These are phyloP conservation scores for Backusella westeae DNA, from an alignment of 192 early-diverging fungal genomes.

Conservation along the genomic window DNA sequence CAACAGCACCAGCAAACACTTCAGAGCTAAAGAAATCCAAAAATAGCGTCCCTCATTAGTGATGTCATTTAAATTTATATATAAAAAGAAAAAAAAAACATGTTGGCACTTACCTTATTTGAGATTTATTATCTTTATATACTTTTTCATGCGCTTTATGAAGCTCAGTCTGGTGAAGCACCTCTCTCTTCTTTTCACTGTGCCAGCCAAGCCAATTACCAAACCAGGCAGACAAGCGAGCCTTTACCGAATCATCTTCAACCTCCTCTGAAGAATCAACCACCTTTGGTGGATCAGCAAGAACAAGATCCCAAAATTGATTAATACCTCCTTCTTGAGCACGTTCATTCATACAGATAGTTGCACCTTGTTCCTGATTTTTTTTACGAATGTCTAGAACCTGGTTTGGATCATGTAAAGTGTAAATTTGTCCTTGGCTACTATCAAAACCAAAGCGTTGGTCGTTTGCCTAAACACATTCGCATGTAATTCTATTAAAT, in stretches of 20 bases:
- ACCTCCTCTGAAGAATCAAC: neutral
- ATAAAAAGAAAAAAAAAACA: neutral
- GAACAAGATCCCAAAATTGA: neutral
- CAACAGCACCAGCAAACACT: conserved; percentile 50
- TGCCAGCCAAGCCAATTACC: conserved; percentile 23
- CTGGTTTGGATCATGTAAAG: neutral
- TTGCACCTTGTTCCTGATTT: neutral
- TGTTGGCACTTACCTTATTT: conserved; percentile 10
- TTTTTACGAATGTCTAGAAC: conserved; percentile 23
- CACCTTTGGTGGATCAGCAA: conserved; percentile 4
- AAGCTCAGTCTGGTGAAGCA: neutral
- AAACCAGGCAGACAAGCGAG: conserved; percentile 13
- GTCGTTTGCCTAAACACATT: conserved; percentile 5
- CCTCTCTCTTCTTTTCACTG: neutral
- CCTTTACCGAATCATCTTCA: conserved; percentile 2
- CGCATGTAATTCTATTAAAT: neutral
- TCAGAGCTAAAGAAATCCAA: conserved; percentile 24
- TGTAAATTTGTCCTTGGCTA: conserved; percentile 17
- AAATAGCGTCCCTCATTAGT: neutral
- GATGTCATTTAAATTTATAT: conserved; percentile 1
- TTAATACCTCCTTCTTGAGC: neutral
- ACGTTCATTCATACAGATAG: conserved; percentile 11
- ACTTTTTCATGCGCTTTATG: conserved; percentile 18
- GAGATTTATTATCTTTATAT: conserved; percentile 12
- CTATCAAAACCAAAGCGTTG: conserved; percentile 18